Evolutionary conservation across 768 basidiomycete species (phyloP), one percentile per base, ranked within the genome.

Genomic region (Astraeus odoratus): DNA sequence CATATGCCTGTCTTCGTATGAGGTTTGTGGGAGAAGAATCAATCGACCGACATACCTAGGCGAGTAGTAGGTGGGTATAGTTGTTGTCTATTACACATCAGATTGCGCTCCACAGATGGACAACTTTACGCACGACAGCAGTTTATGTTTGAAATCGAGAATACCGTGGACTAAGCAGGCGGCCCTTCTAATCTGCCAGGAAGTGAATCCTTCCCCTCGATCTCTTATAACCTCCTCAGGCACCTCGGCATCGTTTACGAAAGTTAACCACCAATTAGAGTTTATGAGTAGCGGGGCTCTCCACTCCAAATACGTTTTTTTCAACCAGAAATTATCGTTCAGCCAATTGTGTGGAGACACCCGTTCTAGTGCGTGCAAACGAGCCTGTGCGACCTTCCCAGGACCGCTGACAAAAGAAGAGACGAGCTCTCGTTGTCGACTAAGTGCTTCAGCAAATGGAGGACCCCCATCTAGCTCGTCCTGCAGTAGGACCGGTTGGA

Each of bases 181-280:
- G 0, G 91, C 85, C 34, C 90, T 72, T 56, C 86, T 74, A 39
- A 94, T 67, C 62, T 98, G 94, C 89, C 90, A 92, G 15, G 78
- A 73, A 0, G 83, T 86, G 40, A 84, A 66, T 30, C 65, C 65
- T n/a, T 57, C 61, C 44, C 57, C 54, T 12, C 26, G 34, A 44
- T 52, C 54, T 1, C 45, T 52, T 23, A 64, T 44, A 5, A 67
- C 61, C 1, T 56, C 39, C 6, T 58, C 63, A 7, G 83, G 91
- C 34, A 87, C 73, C 16, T 57, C 67, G 2, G 73, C 58, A 64
- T 96, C 92, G 49, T 94, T 82, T 34, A 74, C 68, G 59, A 92
- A 86, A 2, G 88, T 72, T 18, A 96, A 70, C 94, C 93, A 97
- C 94, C 93, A 97, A 57, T 96, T 97, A 3, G 92, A 94, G 61